phyloP scores from a whole-genome alignment of 345 rosid genomes.

The Nephelium lappaceum region DNA sequence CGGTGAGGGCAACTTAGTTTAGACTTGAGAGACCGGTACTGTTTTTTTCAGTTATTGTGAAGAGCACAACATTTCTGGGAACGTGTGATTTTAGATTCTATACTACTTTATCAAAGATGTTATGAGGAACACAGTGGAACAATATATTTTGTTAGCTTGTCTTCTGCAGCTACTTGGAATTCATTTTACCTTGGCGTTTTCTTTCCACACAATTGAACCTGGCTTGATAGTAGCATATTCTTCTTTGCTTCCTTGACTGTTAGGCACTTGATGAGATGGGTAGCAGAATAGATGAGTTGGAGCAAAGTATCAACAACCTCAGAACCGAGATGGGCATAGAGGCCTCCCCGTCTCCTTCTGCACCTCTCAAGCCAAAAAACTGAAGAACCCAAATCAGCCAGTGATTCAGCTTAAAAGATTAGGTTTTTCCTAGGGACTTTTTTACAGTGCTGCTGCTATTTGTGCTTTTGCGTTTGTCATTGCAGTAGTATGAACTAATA shows the following conservation, averaged over 20 bases:
- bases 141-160: neutral
- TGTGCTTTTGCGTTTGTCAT: neutral
- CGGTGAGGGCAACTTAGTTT: neutral
- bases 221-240: neutral
- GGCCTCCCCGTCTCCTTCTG: slow-evolving; percentile 68
- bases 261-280: slow-evolving; percentile 93
- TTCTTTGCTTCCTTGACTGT: slow-evolving; percentile 50
- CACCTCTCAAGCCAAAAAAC: slow-evolving; percentile 40
- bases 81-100: neutral
- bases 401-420: slow-evolving; percentile 36
- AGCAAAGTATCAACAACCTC: slow-evolving; percentile 81
- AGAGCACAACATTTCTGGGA: neutral
- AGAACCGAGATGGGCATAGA: slow-evolving; percentile 82
- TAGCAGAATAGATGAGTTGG: slow-evolving; percentile 72
- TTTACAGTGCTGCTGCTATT: neutral
- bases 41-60: neutral
- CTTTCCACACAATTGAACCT: neutral
- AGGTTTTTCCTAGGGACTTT: neutral
- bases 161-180: neutral
- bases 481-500: neutral
- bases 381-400: slow-evolving; percentile 53
- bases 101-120: neutral
- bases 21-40: neutral
- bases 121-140: slow-evolving; percentile 2
- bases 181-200: slow-evolving; percentile 1